phyloP scores from a whole-genome alignment of 2,329 filamentous ascomycete genomes.

The Diaporthe caulivora region DNA sequence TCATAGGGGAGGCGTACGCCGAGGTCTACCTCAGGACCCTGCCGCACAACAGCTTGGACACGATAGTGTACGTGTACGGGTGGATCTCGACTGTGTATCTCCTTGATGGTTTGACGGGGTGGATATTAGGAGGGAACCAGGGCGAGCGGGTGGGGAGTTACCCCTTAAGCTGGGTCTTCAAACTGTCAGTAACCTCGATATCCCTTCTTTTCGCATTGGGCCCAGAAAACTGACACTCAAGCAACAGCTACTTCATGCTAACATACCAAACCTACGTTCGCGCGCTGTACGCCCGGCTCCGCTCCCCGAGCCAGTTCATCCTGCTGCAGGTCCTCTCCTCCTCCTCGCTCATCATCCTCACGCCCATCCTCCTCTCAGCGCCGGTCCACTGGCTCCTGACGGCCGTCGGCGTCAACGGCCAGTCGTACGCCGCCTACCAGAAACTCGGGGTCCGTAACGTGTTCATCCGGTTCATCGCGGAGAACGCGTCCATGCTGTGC shows the following conservation, averaged over 20 bases:
- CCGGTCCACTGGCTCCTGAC: constrained; percentile 68
- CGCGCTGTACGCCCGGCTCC: constrained; percentile 75
- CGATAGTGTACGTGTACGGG: constrained; percentile 77
- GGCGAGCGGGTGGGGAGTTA: constrained; percentile 77
- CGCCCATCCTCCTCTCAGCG: constrained; percentile 73
- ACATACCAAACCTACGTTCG: constrained; percentile 80
- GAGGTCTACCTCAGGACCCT: constrained; percentile 77
- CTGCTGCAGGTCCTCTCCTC: constrained; percentile 75
- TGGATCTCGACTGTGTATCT: constrained; percentile 77
- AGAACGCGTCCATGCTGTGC: constrained; percentile 77
- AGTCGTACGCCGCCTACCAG: constrained; percentile 73
- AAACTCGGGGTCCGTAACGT: constrained; percentile 76
- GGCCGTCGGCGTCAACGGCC: constrained; percentile 66
- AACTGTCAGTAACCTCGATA: constrained; percentile 64
- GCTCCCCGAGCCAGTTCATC: constrained; percentile 74
- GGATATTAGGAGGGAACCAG: constrained; percentile 75
- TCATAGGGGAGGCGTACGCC: constrained; percentile 76
- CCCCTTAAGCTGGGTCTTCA: constrained; percentile 78
- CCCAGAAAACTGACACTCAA: constrained; percentile 29
- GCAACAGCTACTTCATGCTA: constrained; percentile 71
- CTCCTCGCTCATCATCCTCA: constrained; percentile 71
- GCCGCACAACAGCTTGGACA: constrained; percentile 75
- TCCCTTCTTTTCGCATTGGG: neutral
- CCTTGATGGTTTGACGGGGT: constrained; percentile 73
- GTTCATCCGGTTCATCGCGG: constrained; percentile 75